A percentile compares a stretch with the other conserved stretches of the same genome.
These are phyloP conservation scores for Phytopythium helicoides DNA, from an alignment of 352 stramenopile species.

Conservation along the genomic window DNA sequence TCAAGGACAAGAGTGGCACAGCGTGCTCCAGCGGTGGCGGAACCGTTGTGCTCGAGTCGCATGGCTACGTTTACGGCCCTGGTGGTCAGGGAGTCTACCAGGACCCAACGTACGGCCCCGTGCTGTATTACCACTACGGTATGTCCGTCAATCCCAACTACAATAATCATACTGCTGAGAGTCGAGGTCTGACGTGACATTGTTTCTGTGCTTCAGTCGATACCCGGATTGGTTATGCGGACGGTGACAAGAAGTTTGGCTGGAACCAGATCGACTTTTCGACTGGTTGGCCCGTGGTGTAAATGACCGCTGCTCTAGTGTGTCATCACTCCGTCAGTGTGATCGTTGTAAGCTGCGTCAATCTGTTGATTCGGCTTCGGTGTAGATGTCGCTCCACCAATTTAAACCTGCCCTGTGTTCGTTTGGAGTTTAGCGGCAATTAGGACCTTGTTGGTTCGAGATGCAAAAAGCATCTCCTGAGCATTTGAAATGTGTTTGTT, in stretches of 20 bases:
- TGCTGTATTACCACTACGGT: conserved; percentile 63
- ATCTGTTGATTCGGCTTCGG: no score
- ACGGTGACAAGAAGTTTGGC: conserved; percentile 48
- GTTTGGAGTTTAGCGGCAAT: no score
- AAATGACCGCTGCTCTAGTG: no score
- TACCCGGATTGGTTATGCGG: conserved; percentile 37
- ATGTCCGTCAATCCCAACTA: no score
- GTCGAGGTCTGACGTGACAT: conserved; percentile 1
- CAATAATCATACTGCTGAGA: no score
- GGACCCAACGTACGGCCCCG: conserved; percentile 33
- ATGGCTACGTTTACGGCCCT: conserved; percentile 43
- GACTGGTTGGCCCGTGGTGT: conserved; percentile 40
- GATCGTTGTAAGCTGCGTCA: no score
- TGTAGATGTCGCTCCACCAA: no score
- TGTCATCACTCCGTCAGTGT: no score
- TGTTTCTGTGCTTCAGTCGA: conserved; percentile 30
- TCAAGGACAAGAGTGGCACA: conserved; percentile 32
- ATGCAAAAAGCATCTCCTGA: no score
- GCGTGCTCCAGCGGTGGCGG: conserved; percentile 40
- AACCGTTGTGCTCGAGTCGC: conserved; percentile 38
- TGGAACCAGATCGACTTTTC: conserved; percentile 56
- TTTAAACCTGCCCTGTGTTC: no score
- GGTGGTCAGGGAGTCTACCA: conserved; percentile 47
- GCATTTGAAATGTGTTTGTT: no score
- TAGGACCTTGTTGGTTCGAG: no score